Evolutionary conservation across 2,329 filamentous ascomycete species (phyloP).

Genomic region (Cordyceps farinosa): DNA sequence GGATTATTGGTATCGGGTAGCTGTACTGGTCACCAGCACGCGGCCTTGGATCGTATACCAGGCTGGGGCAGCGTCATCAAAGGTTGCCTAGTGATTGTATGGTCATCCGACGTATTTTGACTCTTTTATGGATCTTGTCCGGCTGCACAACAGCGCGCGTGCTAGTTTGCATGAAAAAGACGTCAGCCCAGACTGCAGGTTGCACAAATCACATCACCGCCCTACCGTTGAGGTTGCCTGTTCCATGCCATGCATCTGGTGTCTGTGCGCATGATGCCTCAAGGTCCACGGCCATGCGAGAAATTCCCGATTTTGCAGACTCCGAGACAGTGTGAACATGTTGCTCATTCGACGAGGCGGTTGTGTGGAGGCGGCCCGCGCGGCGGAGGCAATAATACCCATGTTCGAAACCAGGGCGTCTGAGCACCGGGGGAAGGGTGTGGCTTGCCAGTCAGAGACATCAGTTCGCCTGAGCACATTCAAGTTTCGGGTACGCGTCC

Average conservation of each 20-base stretch:
- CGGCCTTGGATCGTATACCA: background rate
- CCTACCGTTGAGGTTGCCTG: background rate
- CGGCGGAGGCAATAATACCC: slow-evolving; percentile 1
- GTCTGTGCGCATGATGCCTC: slow-evolving; percentile 6
- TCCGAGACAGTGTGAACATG: background rate
- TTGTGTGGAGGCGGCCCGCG: slow-evolving; percentile 13
- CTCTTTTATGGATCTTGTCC: background rate
- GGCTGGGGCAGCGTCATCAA: background rate
- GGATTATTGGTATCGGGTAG: background rate
- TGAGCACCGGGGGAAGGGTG: slow-evolving; percentile 5
- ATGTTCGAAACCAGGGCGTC: slow-evolving; percentile 12
- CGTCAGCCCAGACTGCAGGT: background rate
- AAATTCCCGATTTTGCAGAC: background rate
- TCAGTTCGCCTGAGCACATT: slow-evolving; percentile 2
- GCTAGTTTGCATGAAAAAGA: background rate
- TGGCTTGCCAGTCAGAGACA: slow-evolving; percentile 3
- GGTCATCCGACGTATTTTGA: background rate
- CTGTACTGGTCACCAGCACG: background rate
- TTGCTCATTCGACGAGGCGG: background rate
- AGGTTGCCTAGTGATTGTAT: background rate
- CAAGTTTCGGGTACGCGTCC: slow-evolving; percentile 5
- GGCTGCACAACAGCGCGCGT: background rate
- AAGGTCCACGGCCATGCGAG: background rate
- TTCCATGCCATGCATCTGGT: background rate
- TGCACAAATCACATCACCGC: background rate